Evolutionary conservation across 2,329 filamentous ascomycete species (phyloP).

Genomic region (Aspergillus japonicus): DNA sequence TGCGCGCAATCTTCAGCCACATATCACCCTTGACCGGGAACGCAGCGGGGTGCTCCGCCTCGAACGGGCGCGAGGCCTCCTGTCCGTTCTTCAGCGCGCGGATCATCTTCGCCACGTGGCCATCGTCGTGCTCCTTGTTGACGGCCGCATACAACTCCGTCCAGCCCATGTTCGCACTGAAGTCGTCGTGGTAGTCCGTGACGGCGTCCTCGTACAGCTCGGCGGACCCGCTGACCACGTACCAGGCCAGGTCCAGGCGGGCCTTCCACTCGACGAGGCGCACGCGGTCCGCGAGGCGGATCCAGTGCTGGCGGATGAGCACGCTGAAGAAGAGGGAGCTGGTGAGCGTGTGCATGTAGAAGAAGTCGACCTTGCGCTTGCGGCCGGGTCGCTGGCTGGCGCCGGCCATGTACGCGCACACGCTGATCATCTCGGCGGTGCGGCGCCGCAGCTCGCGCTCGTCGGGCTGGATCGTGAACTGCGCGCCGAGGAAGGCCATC

Average conservation of each 20-base stretch:
- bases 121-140: slow-evolving; percentile 12
- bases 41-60: not conserved
- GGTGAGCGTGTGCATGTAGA: slow-evolving; percentile 11
- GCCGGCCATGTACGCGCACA: slow-evolving; percentile 8
- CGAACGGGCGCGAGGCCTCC: slow-evolving; percentile 6
- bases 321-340: slow-evolving; percentile 7
- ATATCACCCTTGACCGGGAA: slow-evolving; percentile 8
- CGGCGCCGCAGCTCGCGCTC: not conserved
- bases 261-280: slow-evolving; percentile 12
- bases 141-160: not conserved
- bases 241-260: slow-evolving; percentile 9
- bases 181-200: not conserved
- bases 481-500: not conserved
- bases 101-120: slow-evolving; percentile 11
- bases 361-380: slow-evolving; percentile 10
- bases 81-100: slow-evolving; percentile 10
- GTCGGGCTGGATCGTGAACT: slow-evolving; percentile 6
- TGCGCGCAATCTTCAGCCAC: slow-evolving; percentile 10
- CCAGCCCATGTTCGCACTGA: slow-evolving; percentile 1
- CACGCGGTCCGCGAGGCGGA: not conserved
- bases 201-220: slow-evolving; percentile 2
- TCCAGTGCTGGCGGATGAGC: not conserved
- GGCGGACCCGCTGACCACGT: slow-evolving; percentile 3
- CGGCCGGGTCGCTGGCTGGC: not conserved
- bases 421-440: slow-evolving; percentile 9